Base-by-base conservation (phyloP, 257 asterid species). In the Penstemon eatonii region DNA sequence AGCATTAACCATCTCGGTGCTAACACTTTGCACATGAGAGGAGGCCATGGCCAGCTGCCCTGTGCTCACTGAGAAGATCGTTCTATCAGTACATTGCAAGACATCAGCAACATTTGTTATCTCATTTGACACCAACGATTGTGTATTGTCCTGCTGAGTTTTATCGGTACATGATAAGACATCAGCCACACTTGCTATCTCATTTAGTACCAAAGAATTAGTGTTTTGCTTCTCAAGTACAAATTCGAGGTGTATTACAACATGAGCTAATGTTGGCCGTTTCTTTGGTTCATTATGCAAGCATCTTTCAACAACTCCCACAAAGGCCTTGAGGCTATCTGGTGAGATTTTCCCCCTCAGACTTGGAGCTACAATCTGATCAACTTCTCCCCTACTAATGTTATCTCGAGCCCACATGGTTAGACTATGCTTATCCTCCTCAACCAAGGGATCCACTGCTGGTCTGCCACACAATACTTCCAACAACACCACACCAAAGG, bases 381-480 rank as follows among this genome's bases (percentile, higher is more conserved):
- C 84, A 61, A 78, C 68, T 62, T 83, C 71, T 66, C 86, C 86
- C 68, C 79, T 77, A 51, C 67, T 61, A 36, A 88, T 80, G 75
- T 80, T 79, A 57, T 81, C 82, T 49, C 66, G 46, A 52, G 89
- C 91, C 95, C 91, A 85, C 57, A 74, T 72, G 75, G 62, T 79
- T 70, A 81, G 78, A 62, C 82, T 75, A 8, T 78, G 82, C 25
- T 78, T 73, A 61, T 84, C 83, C 74, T 82, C 89, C 70, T 58
- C 78, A 57, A 37, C 78, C 37, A 67, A 66, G 47, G 70, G 84
- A 63, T 83, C 84, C 73, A 83, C 78, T 54, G 91, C 87, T 49
- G 85, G 84, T 75, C 90, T 87, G 25, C 88, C 90, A 9, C 89
- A 79, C 68, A 87, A 77, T 37, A 87, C 83, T 74, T 84, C 95